Evolutionary conservation across 805 yeast genomes (phyloP).

Genomic region (Cyberlindnera lachancei): DNA sequence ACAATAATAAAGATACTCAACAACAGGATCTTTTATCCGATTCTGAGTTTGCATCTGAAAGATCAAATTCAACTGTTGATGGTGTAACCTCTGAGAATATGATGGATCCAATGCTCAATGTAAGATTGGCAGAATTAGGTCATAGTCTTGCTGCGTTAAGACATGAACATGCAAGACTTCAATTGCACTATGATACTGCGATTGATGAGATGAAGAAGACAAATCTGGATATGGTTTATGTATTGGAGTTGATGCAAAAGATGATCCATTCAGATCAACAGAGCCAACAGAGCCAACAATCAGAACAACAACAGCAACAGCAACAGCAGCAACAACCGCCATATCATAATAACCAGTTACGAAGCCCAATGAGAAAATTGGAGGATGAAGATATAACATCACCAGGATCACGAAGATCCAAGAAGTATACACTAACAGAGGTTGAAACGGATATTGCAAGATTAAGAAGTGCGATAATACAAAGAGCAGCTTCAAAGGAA

Average conservation of each 20-base stretch:
- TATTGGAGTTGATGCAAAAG: conserved; percentile 40
- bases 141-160: conserved; percentile 30
- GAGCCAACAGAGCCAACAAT: conserved; percentile 2
- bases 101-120: conserved; percentile 19
- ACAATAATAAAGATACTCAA: conserved; percentile 7
- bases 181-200: conserved; percentile 39
- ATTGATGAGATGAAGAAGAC: conserved; percentile 40
- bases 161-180: conserved; percentile 36
- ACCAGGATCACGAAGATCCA: conserved; percentile 12
- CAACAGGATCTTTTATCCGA: conserved; percentile 11
- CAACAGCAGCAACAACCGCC: too few species aligned
- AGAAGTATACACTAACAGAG: conserved; percentile 10
- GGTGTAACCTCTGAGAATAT: conserved; percentile 4
- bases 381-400: conserved; percentile 14
- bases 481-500: conserved; percentile 20
- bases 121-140: conserved; percentile 30
- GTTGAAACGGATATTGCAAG: conserved; percentile 18
- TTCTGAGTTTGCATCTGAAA: conserved; percentile 15
- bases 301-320: conserved; percentile 3
- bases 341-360: background rate
- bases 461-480: conserved; percentile 21
- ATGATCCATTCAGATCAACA: too few species aligned
- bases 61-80: conserved; percentile 15
- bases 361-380: background rate
- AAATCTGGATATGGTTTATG: conserved; percentile 44